Evolutionary conservation across 495 filamentous ascomycete species (phyloP).

Genomic region (Polyplosphaeria fusca): DNA sequence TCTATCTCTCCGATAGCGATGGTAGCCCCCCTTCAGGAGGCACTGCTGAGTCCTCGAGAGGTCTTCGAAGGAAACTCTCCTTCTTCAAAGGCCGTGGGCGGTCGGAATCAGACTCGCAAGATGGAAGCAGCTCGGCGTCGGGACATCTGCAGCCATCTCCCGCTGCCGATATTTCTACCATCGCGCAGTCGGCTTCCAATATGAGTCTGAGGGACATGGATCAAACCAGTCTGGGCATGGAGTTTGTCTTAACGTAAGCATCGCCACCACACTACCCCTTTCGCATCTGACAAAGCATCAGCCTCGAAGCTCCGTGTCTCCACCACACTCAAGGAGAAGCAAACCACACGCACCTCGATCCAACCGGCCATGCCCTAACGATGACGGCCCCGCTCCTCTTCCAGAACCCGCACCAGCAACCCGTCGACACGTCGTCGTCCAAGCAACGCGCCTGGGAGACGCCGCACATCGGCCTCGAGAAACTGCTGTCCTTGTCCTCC

Average conservation of each 20-base stretch:
- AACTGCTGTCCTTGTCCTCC: slow-evolving; percentile 34
- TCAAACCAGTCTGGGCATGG: slow-evolving; percentile 22
- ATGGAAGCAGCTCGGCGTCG: background rate
- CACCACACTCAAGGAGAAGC: slow-evolving; percentile 26
- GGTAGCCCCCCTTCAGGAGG: background rate
- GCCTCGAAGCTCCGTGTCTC: slow-evolving; percentile 31
- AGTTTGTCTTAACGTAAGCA: slow-evolving; percentile 28
- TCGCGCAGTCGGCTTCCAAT: background rate
- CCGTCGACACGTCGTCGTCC: slow-evolving; percentile 3
- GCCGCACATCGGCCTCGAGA: slow-evolving; percentile 32
- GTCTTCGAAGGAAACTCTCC: background rate
- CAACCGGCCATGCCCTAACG: slow-evolving; percentile 26
- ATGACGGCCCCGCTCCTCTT: slow-evolving; percentile 25
- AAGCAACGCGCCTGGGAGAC: slow-evolving; percentile 9
- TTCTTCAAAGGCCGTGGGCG: slow-evolving; percentile 12
- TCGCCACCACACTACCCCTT: background rate
- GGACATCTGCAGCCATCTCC: background rate
- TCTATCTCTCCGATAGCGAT: slow-evolving; percentile 18
- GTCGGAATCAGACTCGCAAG: slow-evolving; percentile 3
- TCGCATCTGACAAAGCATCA: background rate
- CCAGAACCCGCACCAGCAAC: slow-evolving; percentile 20
- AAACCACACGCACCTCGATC: background rate
- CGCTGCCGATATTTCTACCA: background rate
- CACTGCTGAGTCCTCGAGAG: background rate
- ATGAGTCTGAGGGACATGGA: slow-evolving; percentile 15